Evolutionary conservation across 2,329 filamentous ascomycete genomes (phyloP).

Genomic region (Curvularia spicifera): DNA sequence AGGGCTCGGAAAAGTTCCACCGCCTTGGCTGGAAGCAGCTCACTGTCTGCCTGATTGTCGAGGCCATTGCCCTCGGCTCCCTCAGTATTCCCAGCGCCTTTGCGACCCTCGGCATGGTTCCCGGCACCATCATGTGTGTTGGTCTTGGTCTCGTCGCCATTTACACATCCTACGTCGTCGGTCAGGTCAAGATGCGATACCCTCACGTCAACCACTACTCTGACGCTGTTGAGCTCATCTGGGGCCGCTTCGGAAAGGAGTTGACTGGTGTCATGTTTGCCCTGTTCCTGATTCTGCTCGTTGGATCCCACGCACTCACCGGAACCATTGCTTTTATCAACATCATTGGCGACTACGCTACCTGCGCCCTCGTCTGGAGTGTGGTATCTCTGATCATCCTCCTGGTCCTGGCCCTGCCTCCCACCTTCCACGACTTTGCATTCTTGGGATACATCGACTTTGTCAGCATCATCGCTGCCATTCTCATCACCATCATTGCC

Average conservation of each 20-base stretch:
- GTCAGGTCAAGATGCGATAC: slow-evolving; percentile 64
- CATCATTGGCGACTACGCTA: slow-evolving; percentile 63
- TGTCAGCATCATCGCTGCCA: slow-evolving; percentile 68
- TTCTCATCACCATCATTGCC: slow-evolving; percentile 72
- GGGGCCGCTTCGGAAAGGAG: slow-evolving; percentile 57
- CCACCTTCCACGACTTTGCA: slow-evolving; percentile 69
- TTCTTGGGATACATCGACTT: slow-evolving; percentile 65
- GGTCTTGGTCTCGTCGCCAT: slow-evolving; percentile 64
- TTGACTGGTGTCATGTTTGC: slow-evolving; percentile 65
- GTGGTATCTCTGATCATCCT: slow-evolving; percentile 67
- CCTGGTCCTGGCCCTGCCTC: slow-evolving; percentile 65
- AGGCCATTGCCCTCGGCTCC: slow-evolving; percentile 58
- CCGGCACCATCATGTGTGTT: slow-evolving; percentile 53
- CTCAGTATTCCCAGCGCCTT: slow-evolving; percentile 56
- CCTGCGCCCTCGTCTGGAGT: slow-evolving; percentile 70
- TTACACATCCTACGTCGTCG: slow-evolving; percentile 68
- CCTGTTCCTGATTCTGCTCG: slow-evolving; percentile 61
- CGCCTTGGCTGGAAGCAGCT: slow-evolving; percentile 59
- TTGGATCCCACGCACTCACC: slow-evolving; percentile 73
- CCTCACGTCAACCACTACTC: slow-evolving; percentile 71
- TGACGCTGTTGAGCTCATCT: slow-evolving; percentile 70
- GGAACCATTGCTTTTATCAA: slow-evolving; percentile 72
- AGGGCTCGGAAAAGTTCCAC: slow-evolving; percentile 50
- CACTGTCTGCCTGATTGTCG: slow-evolving; percentile 58
- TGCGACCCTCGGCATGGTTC: slow-evolving; percentile 55